Conservation (phyloP, 768 basidiomycete species). For the Phlebiopsis gigantea region DNA sequence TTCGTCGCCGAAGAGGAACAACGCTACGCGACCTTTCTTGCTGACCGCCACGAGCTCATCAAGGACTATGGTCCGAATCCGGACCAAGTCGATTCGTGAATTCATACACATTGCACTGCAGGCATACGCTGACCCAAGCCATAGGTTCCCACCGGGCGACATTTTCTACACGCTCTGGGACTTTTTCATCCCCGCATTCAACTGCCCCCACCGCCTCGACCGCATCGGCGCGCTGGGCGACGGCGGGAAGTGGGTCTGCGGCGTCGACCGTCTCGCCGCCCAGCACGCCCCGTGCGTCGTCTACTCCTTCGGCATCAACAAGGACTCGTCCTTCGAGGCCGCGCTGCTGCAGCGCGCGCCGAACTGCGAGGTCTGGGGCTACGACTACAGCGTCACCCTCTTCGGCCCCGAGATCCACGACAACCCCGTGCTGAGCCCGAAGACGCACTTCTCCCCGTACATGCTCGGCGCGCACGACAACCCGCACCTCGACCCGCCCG, state of each 20-base stretch:
- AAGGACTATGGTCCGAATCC: conserved; percentile 15
- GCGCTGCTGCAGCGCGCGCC: conserved; percentile 36
- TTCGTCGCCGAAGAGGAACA: conserved; percentile 11
- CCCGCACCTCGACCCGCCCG: conserved; percentile 34
- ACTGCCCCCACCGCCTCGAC: conserved; percentile 18
- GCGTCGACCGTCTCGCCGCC: conserved; percentile 34
- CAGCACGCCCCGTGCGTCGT: conserved; percentile 6
- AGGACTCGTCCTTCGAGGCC: conserved; percentile 47
- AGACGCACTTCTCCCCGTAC: conserved; percentile 40
- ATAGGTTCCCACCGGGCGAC: conserved; percentile 16
- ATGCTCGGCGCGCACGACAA: conserved; percentile 33
- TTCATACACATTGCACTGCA: background rate
- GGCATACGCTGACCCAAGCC: background rate
- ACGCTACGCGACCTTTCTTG: conserved; percentile 7
- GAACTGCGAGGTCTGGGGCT: conserved; percentile 34
- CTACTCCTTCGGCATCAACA: conserved; percentile 33
- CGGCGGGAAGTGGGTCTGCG: conserved; percentile 52
- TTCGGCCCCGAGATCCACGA: conserved; percentile 42
- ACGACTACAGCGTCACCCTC: conserved; percentile 34
- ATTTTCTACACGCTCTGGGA: conserved; percentile 15
- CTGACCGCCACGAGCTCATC: conserved; percentile 13
- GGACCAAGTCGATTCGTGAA: conserved; percentile 13
- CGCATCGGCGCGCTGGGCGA: conserved; percentile 45
- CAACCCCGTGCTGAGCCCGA: conserved; percentile 22
- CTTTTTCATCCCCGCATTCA: conserved; percentile 12